Conservation (phyloP, 2,329 filamentous ascomycete species). For the Phaeosphaeria sp. region DNA sequence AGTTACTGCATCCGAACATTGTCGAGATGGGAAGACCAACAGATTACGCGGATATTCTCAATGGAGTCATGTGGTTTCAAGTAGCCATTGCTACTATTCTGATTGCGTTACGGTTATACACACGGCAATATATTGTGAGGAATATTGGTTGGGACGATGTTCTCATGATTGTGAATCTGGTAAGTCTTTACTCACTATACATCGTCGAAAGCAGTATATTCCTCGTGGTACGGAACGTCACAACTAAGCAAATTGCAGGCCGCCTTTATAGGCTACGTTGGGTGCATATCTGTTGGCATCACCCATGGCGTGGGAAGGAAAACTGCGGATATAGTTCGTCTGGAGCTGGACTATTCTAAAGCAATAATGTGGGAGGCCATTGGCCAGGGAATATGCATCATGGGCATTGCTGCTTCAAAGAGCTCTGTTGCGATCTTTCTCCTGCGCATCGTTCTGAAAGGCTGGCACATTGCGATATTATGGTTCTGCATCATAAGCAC, state of each 20-base stretch:
- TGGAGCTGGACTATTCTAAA: conserved; percentile 31
- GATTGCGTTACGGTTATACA: conserved; percentile 35
- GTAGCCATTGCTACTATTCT: conserved; percentile 32
- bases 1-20: not conserved
- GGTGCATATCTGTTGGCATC: conserved; percentile 31
- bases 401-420: conserved; percentile 41
- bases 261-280: conserved; percentile 34
- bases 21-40: conserved; percentile 24
- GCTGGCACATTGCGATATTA: conserved; percentile 36
- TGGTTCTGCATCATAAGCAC: conserved; percentile 40
- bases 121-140: conserved; percentile 32
- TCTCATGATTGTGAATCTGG: conserved; percentile 36
- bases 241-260: conserved; percentile 11
- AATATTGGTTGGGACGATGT: conserved; percentile 40
- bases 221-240: not conserved
- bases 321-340: conserved; percentile 24
- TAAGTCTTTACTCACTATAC: conserved; percentile 10
- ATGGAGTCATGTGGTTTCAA: conserved; percentile 42
- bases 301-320: conserved; percentile 36
- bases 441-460: conserved; percentile 35
- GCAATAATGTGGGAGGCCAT: conserved; percentile 42
- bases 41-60: conserved; percentile 31
- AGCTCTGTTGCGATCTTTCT: conserved; percentile 39
- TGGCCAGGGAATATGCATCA: conserved; percentile 39
- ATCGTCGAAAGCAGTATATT: not conserved